Evolutionary conservation across 352 stramenopile genomes (phyloP).

Genomic region (Pythium pyrilobum): DNA sequence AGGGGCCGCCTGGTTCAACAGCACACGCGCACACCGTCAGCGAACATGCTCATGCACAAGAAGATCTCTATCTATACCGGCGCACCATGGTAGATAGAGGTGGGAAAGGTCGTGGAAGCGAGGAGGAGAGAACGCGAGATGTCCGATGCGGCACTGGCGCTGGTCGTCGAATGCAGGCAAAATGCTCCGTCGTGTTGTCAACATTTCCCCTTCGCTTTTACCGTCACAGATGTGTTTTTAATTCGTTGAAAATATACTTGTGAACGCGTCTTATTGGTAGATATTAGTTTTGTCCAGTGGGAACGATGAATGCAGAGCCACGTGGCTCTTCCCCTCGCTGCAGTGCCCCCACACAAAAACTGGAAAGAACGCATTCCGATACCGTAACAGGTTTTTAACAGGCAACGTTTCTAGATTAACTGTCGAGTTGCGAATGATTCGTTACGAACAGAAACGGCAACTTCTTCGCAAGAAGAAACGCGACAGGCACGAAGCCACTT

Average conservation of each 20-base stretch:
- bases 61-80: not conserved
- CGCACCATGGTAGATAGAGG: slow-evolving; percentile 20
- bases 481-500: too few relatives aligned
- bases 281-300: slow-evolving; percentile 17
- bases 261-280: slow-evolving; percentile 1
- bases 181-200: not conserved
- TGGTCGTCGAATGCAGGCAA: slow-evolving; percentile 5
- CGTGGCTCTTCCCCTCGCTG: too few relatives aligned
- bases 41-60: not conserved
- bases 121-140: not conserved
- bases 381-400: not conserved
- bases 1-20: slow-evolving; percentile 37
- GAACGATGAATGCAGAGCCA: slow-evolving; percentile 2
- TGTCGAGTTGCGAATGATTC: too few relatives aligned
- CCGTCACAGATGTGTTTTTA: not conserved
- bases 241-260: slow-evolving; percentile 7
- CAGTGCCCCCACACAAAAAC: not conserved
- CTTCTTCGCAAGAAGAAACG: too few relatives aligned
- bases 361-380: slow-evolving; percentile 3
- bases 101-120: not conserved
- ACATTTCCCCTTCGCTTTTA: slow-evolving; percentile 8
- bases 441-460: slow-evolving; percentile 5
- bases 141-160: not conserved
- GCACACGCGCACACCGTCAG: not conserved
- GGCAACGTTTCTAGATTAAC: too few relatives aligned